Base-by-base conservation (phyloP, 2,329 filamentous ascomycete species). In the Colletotrichum tropicale region DNA sequence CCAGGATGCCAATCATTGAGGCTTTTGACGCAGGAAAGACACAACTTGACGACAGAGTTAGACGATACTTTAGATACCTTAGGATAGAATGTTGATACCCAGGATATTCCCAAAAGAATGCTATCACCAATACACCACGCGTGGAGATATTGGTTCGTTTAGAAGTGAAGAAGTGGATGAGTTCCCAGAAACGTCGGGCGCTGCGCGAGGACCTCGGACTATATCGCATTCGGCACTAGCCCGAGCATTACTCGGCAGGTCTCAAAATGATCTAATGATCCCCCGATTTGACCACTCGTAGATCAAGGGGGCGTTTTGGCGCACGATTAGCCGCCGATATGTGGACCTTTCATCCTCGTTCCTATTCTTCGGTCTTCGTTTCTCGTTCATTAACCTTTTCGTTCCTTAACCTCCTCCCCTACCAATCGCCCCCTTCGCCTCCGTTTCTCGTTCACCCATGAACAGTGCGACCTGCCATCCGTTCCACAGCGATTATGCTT, bases 341-440 rank as follows among this genome's bases (percentile, higher is more conserved):
- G 43, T 21, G 18, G 43, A 4, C 6, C 10, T 48, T 48, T 48
- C 10, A 72, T 82, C 81, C 6, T 81, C 81, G 8, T 79, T 48
- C 5, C 10, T 21, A 2, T 48, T 13, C 78, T 79, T 81, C 3
- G 8, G 13, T 8, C 32, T 28, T 69, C 67, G 56, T 52, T 62
- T 36, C 18, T 60, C 55, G 66, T 36, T 60, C 32, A 16, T 68
- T 2, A 6, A 9, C 5, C 36, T 26, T 64, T n/a, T 26, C 13
- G n/a, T 61, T 32, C 6, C 34, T n/a, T 9, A 36, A 12, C 24
- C 5, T 60, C 28, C 26, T 18, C 15, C 5, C 2, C 21, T 4
- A 28, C 26, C 55, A 28, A 5, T 36, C 10, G 6, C 26, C n/a
- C 3, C 26, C 26, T 28, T 28, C 2, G 55, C 55, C 55, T 58